These are phyloP conservation scores for Fusarium sp. DNA, from an alignment of 2,329 filamentous ascomycete genomes.

Conservation along the genomic window DNA sequence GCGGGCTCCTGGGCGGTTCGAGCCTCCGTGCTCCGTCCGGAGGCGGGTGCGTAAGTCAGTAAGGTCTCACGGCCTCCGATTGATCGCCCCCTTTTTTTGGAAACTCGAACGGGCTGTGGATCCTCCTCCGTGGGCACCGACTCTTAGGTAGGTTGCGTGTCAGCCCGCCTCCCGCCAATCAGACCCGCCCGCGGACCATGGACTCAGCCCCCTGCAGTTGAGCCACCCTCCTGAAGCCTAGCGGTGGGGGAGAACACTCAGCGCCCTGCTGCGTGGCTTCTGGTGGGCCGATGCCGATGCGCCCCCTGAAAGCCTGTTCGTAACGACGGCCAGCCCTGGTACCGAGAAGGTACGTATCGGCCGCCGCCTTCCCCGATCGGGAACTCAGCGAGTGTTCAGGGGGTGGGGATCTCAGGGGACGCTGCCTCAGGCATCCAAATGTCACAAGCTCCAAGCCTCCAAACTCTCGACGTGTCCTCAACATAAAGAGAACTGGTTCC, in stretches of 20 bases:
- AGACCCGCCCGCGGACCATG: background rate
- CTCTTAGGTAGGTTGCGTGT: constrained; percentile 9
- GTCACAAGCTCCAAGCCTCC: constrained; percentile 12
- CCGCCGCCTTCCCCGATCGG: constrained; percentile 26
- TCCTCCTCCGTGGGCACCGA: constrained; percentile 7
- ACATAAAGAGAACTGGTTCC: constrained; percentile 49
- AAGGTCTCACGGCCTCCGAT: constrained; percentile 30
- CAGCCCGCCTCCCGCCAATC: constrained; percentile 31
- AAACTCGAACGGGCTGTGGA: constrained; percentile 32
- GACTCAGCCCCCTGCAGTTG: constrained; percentile 34
- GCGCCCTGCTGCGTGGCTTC: constrained; percentile 25
- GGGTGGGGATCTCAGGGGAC: constrained; percentile 32
- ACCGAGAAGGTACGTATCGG: constrained; percentile 22
- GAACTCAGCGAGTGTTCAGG: constrained; percentile 26
- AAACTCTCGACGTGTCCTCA: constrained; percentile 47
- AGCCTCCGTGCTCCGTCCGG: constrained; percentile 23
- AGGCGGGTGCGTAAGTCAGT: constrained; percentile 4
- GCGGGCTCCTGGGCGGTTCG: constrained; percentile 7
- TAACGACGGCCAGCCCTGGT: constrained; percentile 15
- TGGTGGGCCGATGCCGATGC: constrained; percentile 19
- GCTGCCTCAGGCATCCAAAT: constrained; percentile 45
- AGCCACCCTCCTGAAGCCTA: constrained; percentile 29
- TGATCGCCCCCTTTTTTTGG: constrained; percentile 39
- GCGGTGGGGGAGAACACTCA: constrained; percentile 8
- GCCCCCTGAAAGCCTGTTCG: constrained; percentile 34